Percentiles rank a stretch among this genome's conserved stretches.
These are phyloP conservation scores for Colletotrichum melonis DNA, from an alignment of 2,329 filamentous ascomycete species.

Conservation along the genomic window DNA sequence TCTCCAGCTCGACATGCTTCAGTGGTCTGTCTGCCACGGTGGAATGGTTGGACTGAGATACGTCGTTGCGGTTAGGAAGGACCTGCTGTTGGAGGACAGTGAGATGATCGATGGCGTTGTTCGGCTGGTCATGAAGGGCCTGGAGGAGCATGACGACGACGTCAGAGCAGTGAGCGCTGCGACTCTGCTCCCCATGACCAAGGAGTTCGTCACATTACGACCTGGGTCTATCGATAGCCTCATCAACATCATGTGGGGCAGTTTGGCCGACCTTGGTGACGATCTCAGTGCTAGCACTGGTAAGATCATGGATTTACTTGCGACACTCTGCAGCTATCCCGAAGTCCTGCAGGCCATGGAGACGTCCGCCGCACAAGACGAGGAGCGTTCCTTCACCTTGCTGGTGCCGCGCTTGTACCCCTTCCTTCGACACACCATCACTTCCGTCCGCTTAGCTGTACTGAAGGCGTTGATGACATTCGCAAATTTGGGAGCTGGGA, in stretches of 20 bases:
- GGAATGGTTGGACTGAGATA: constrained; percentile 98
- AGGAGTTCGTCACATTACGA: constrained; percentile 91
- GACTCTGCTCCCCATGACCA: constrained; percentile 95
- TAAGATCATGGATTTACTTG: constrained; percentile 97
- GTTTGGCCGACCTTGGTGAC: constrained; percentile 94
- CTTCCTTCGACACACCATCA: constrained; percentile 96
- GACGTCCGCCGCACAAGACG: constrained; percentile 82
- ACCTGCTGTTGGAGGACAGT: constrained; percentile 85
- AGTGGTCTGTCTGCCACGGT: constrained; percentile 97
- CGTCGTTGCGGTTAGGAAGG: constrained; percentile 93
- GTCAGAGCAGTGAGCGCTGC: constrained; percentile 96
- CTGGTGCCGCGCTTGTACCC: constrained; percentile 94
- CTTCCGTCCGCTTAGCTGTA: constrained; percentile 92
- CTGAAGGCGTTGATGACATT: constrained; percentile 94
- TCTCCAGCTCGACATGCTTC: constrained; percentile 75
- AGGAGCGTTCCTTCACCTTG: constrained; percentile 89
- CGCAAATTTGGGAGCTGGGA: constrained; percentile 82
- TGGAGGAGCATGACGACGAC: constrained; percentile 92
- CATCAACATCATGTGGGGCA: constrained; percentile 97
- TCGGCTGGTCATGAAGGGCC: constrained; percentile 91
- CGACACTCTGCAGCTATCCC: constrained; percentile 94
- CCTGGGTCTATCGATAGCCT: constrained; percentile 81
- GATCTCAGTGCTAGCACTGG: constrained; percentile 97
- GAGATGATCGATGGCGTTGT: constrained; percentile 94
- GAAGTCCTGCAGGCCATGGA: constrained; percentile 96